Conservation (phyloP, 2,329 filamentous ascomycete genomes). For the Calonectria ilicicola region DNA sequence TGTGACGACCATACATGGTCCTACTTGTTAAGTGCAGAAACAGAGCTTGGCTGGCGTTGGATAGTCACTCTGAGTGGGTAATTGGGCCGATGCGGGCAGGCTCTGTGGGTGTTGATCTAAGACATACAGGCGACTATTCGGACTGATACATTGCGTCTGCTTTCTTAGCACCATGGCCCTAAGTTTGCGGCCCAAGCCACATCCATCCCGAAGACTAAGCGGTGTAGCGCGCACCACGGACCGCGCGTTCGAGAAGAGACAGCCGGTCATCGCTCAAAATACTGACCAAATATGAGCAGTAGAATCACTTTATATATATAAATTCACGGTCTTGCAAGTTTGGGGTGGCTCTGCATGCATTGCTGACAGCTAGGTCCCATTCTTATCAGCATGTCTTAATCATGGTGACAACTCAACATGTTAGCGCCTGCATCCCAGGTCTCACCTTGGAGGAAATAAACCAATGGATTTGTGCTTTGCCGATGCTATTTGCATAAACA, state of each 20-base stretch:
- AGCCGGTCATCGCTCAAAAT: neutral
- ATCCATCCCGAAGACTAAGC: neutral
- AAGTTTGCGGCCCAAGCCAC: neutral
- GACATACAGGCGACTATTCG: neutral
- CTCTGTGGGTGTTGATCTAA: neutral
- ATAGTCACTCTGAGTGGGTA: neutral
- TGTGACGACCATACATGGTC: neutral
- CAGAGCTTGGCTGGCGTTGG: neutral
- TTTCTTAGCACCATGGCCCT: neutral
- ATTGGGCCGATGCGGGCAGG: neutral
- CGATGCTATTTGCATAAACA: neutral
- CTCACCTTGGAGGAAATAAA: neutral
- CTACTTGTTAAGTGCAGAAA: neutral
- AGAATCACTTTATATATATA: neutral
- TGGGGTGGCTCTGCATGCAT: neutral
- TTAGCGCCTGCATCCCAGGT: neutral
- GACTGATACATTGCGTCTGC: neutral
- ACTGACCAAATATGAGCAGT: neutral
- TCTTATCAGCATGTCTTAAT: neutral
- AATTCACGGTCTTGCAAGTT: neutral
- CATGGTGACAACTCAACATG: neutral
- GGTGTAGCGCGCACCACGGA: neutral
- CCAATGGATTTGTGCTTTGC: neutral
- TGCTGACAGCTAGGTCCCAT: neutral
- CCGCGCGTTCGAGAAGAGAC: too few relatives aligned